Base-by-base conservation (phyloP, 169 alveolate genomes). In the Cryptosporidium meleagridis region DNA sequence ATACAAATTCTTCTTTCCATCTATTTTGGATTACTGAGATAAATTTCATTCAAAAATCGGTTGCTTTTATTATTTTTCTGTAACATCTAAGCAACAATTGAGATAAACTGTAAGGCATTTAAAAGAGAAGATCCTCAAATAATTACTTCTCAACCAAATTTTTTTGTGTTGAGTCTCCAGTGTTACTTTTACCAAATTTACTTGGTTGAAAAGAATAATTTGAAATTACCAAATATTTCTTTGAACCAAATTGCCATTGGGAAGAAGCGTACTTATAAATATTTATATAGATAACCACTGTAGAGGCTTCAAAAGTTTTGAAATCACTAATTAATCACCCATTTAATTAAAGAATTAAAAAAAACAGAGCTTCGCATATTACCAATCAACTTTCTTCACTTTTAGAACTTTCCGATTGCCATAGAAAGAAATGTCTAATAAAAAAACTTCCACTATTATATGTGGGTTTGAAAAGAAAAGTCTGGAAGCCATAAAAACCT, bases 401-500 rank as follows among this genome's bases (percentile, higher is more conserved):
- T 2, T 55, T 55, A 16, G 1, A 3, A 55, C 23, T 21, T 55
- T 26, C 18, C 67, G 23, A 26, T 48, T 1, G 14, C 8, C 35
- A 55, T 23, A 4, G n/a, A 26, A 55, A 26, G 23, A 9, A 21
- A 55, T 55, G 67, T 10, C 67, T n/a, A 4, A 10, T 26, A 16
- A 55, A 26, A 55, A 55, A n/a, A 16, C 12, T 6, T 16, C 35
- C 67, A 65, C 48, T 2, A 29, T 5, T n/a, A 65, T 65, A 16
- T 33, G 72, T 33, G 72, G 53, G 14, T 37, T 65, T 29, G 72
- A 65, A 14, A 37, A n/a, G 52, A 65, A 8, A 37, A 29, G 12
- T 29, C 52, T 65, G 53, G 51, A 65, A 12, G 16, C 21, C 29
- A 65, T 75, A 16, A 75, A 75, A 55, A 59, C n/a, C 5, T 26